Percentiles rank a stretch among this genome's conserved stretches.
Conservation (phyloP, 768 basidiomycete species). For the Ramaria sp. region DNA sequence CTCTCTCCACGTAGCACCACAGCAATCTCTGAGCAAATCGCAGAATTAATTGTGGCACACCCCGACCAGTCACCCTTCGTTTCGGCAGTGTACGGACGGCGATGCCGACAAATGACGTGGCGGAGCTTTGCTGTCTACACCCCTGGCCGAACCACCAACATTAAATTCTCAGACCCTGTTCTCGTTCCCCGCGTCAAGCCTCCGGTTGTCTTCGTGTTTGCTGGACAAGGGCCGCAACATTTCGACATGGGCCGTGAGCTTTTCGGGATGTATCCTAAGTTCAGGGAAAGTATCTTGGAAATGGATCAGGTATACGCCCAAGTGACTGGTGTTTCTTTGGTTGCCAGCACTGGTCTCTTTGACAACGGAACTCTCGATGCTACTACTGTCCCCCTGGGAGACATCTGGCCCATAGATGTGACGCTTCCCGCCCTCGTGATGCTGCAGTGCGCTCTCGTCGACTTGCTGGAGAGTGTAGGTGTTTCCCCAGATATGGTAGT, state of each 20-base stretch:
- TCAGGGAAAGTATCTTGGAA: slow-evolving; percentile 8
- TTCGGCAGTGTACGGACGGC: slow-evolving; percentile 12
- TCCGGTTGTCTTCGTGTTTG: slow-evolving; percentile 20
- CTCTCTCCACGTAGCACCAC: slow-evolving; percentile 25
- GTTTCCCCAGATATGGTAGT: slow-evolving; percentile 5
- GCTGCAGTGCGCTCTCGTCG: slow-evolving; percentile 10
- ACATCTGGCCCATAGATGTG: slow-evolving; percentile 10
- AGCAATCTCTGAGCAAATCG: background rate
- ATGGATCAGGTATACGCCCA: slow-evolving; percentile 15
- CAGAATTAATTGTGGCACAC: background rate
- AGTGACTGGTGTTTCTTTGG: slow-evolving; percentile 25
- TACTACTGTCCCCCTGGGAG: background rate
- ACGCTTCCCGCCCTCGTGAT: slow-evolving; percentile 10
- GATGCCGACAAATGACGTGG: slow-evolving; percentile 14
- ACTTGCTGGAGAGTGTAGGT: slow-evolving; percentile 5
- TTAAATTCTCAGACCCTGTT: slow-evolving; percentile 22
- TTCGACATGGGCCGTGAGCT: slow-evolving; percentile 11
- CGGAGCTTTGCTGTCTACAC: slow-evolving; percentile 9
- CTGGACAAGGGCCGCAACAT: slow-evolving; percentile 13
- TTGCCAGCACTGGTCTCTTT: slow-evolving; percentile 28
- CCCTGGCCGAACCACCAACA: background rate
- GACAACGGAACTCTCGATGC: slow-evolving; percentile 10
- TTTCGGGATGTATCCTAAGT: slow-evolving; percentile 4
- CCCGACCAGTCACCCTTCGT: background rate
- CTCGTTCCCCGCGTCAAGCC: slow-evolving; percentile 20